Evolutionary conservation across 2,329 filamentous ascomycete species (phyloP), one percentile per base, ranked within the genome.

Genomic region (Fusarium sp.): DNA sequence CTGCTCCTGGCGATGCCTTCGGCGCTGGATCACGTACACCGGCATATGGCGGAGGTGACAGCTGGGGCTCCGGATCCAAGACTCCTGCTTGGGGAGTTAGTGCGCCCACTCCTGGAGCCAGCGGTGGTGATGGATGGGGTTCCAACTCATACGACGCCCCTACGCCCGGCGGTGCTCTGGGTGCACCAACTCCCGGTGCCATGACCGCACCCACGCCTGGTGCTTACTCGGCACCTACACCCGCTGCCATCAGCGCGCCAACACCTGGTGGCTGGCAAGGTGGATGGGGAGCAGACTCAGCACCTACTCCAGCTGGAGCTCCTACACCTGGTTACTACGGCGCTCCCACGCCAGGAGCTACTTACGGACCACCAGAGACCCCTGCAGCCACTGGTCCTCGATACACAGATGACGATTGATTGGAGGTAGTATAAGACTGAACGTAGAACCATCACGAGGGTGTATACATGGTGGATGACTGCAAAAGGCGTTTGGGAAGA

Each of bases 201-300:
- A 78, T 90, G 75, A 88, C 87, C 72, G 92, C 92, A 5, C 92
- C 92, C 1, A 94, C 92, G 0, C 92, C 91, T 0, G 91, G 90
- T 4, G 90, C 88, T 9, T 88, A 87, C 74, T 85, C 87, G n/a
- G 89, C 89, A 5, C 88, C 89, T 3, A 90, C 89, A 0, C 89
- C 89, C 0, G 88, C 89, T 1, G 88, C 84, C 18, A 86, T 85
- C 13, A 87, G 85, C 71, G 91, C 91, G 2, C 91, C 92, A 0
- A 93, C 92, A 0, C 92, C 90, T 3, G 90, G 89, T 9, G 87
- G 85, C 11, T 88, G 88, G 86, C 84, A 87, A 66, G 83, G 85
- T 25, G 85, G 86, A 25, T 88, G 87, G 86, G 86, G 85, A 40
- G 82, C 82, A 1, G 90, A 92, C 59, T 86, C 88, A 9, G 91